Evolutionary conservation across 495 filamentous ascomycete genomes (phyloP).

Genomic region (Chaetomidium leptoderma): DNA sequence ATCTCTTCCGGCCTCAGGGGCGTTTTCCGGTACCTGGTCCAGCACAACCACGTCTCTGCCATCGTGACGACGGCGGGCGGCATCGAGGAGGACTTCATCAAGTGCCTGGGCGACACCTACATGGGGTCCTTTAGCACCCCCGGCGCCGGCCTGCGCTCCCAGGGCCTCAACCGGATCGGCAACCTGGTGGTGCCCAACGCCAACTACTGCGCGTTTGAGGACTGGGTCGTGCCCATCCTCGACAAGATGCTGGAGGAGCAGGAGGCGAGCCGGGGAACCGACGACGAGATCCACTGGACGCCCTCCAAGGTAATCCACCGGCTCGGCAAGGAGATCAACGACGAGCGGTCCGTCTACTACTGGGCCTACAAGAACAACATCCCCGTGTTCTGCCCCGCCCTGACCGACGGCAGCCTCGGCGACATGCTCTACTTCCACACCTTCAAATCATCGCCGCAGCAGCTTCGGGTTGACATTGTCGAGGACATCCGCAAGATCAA

Average conservation of each 20-base stretch:
- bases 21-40: constrained; percentile 84
- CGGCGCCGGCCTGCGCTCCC: constrained; percentile 69
- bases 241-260: constrained; percentile 91
- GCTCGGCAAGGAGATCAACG: constrained; percentile 85
- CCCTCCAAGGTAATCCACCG: constrained; percentile 82
- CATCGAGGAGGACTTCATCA: constrained; percentile 96
- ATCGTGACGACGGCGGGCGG: constrained; percentile 97
- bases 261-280: constrained; percentile 64
- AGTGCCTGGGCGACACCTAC: constrained; percentile 91
- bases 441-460: constrained; percentile 73
- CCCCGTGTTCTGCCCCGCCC: constrained; percentile 90
- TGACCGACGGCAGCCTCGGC: constrained; percentile 90
- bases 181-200: constrained; percentile 94
- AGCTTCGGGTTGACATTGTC: constrained; percentile 80
- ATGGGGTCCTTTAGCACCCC: constrained; percentile 74
- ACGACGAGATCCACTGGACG: constrained; percentile 79
- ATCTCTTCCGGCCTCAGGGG: constrained; percentile 93
- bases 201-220: constrained; percentile 96
- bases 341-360: constrained; percentile 83
- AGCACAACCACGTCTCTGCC: constrained; percentile 84
- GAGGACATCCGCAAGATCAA: constrained; percentile 88
- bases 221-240: constrained; percentile 91
- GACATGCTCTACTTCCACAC: constrained; percentile 99
- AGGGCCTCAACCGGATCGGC: constrained; percentile 91
- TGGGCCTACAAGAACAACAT: constrained; percentile 94